A percentile compares a stretch with the other conserved stretches of the same genome.
phyloP scores from a whole-genome alignment of 1,139 yeast genomes.

The Nakaseomyces delphensis region DNA sequence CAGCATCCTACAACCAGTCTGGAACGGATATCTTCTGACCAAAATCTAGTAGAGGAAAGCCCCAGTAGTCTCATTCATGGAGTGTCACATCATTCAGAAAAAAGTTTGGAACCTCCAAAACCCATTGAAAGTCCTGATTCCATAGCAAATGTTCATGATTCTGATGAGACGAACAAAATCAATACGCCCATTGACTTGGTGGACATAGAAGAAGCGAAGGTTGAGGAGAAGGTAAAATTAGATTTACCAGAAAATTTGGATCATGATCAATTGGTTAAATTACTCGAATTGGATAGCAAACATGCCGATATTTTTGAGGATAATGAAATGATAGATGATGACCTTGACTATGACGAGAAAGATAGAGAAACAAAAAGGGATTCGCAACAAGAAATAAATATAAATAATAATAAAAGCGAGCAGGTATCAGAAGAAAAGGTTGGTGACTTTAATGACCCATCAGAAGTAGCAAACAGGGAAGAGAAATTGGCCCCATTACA shows the following conservation, averaged over 20 bases:
- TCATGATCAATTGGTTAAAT: conserved; percentile 23
- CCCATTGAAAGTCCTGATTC: too few relatives aligned
- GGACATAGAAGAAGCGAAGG: neutral
- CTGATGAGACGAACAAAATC: neutral
- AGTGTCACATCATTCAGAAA: too few relatives aligned
- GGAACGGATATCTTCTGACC: too few relatives aligned
- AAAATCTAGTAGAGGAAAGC: too few relatives aligned
- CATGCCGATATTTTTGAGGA: conserved; percentile 15
- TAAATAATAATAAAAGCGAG: neutral
- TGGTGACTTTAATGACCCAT: neutral
- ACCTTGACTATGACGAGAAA: neutral
- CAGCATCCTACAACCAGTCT: too few relatives aligned
- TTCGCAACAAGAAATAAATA: neutral
- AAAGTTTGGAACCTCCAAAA: too few relatives aligned
- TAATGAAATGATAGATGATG: conserved; percentile 13
- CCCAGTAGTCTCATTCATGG: too few relatives aligned
- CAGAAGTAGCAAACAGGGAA: too few relatives aligned
- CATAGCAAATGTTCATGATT: too few relatives aligned
- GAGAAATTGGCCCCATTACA: too few relatives aligned
- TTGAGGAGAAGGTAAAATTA: conserved; percentile 10
- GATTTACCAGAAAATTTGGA: conserved; percentile 18
- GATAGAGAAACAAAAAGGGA: neutral
- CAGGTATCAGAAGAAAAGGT: neutral
- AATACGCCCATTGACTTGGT: neutral
- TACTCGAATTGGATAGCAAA: conserved; percentile 23